Percentiles rank a stretch among this genome's conserved stretches.
Conservation (phyloP, 495 filamentous ascomycete species). For the Hapsidospora chrysogenum region DNA sequence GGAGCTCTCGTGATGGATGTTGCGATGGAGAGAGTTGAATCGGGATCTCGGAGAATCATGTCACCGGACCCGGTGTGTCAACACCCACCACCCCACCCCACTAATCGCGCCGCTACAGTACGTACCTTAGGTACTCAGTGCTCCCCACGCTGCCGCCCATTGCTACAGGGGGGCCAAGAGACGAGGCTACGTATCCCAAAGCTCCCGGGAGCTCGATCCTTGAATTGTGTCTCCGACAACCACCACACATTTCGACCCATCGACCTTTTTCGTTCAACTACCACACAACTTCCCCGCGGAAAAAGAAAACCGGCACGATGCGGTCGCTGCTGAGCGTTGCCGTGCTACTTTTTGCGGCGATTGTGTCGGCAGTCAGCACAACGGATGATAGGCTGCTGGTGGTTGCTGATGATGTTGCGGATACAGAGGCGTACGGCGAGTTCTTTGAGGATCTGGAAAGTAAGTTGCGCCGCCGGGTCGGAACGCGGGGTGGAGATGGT, state of each 20-base stretch:
- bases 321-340: constrained; percentile 57
- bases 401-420: constrained; percentile 63
- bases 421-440: constrained; percentile 64
- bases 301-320: constrained; percentile 32
- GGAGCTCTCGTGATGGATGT: neutral
- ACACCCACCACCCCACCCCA: too few relatives aligned
- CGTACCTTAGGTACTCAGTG: too few relatives aligned
- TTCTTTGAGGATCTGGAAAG: constrained; percentile 72
- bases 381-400: constrained; percentile 71
- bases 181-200: constrained; percentile 6
- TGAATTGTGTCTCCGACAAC: constrained; percentile 1
- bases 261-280: constrained; percentile 11
- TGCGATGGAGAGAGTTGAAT: too few relatives aligned
- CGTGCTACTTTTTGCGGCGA: constrained; percentile 42
- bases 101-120: too few relatives aligned
- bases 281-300: neutral
- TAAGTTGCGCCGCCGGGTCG: constrained; percentile 29
- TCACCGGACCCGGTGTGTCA: too few relatives aligned
- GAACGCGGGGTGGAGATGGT: neutral
- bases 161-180: too few relatives aligned
- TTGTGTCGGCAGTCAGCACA: constrained; percentile 61
- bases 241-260: constrained; percentile 7
- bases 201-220: neutral
- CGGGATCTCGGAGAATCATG: too few relatives aligned
- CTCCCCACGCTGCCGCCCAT: too few relatives aligned